These are phyloP conservation scores for Epichloe hybrida DNA, from an alignment of 2,329 filamentous ascomycete species.

Conservation along the genomic window DNA sequence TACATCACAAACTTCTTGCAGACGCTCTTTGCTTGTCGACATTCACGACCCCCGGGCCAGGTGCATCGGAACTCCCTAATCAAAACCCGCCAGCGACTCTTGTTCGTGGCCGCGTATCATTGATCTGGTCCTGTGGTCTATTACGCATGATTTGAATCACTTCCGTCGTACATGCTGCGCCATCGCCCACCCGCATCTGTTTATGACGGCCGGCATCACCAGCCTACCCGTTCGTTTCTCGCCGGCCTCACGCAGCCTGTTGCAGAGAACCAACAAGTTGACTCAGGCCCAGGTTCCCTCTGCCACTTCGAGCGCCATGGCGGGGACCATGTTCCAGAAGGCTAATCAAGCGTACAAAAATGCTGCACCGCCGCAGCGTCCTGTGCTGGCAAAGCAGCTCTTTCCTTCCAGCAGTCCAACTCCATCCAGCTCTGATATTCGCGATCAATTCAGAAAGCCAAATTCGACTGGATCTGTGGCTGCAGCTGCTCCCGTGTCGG, in stretches of 20 bases:
- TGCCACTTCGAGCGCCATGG: conserved; percentile 1
- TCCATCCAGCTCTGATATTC: conserved; percentile 31
- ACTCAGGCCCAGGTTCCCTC: conserved; percentile 13
- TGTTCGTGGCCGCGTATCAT: neutral
- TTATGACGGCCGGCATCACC: conserved; percentile 22
- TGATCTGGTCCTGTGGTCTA: neutral
- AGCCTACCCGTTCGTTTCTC: conserved; percentile 22
- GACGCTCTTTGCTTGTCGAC: neutral
- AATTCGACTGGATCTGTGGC: conserved; percentile 21
- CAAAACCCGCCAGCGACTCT: neutral
- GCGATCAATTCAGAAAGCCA: conserved; percentile 35
- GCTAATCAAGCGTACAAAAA: conserved; percentile 6
- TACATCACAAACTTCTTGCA: neutral
- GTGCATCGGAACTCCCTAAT: neutral
- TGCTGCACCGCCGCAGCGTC: conserved; percentile 21
- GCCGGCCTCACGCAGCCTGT: conserved; percentile 18
- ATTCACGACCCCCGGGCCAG: neutral
- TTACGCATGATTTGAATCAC: neutral
- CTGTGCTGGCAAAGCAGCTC: conserved; percentile 33
- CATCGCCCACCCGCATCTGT: conserved; percentile 9
- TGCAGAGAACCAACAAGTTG: conserved; percentile 12
- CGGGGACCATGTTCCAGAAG: conserved; percentile 8
- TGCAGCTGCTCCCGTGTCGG: conserved; percentile 19
- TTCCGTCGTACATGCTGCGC: neutral
- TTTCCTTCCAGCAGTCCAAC: conserved; percentile 44